A percentile compares a stretch with the other conserved stretches of the same genome.
These are phyloP conservation scores for Arthrobotrys sinensis DNA, from an alignment of 2,329 filamentous ascomycete species.

Conservation along the genomic window DNA sequence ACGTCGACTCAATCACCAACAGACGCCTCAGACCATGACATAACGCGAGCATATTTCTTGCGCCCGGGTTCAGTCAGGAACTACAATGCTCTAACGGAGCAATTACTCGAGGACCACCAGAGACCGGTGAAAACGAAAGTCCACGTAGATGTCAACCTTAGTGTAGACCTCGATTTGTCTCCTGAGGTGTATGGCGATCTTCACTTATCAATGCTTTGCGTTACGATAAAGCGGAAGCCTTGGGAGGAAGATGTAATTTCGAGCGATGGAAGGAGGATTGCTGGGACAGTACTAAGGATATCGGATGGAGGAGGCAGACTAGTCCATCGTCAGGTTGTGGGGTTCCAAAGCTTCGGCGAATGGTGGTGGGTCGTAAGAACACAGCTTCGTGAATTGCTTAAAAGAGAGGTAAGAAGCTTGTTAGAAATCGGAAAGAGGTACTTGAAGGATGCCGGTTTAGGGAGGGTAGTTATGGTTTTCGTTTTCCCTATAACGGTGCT, in stretches of 20 bases:
- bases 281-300: constrained; percentile 51
- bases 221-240: constrained; percentile 52
- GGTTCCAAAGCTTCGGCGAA: constrained; percentile 55
- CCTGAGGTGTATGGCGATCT: constrained; percentile 57
- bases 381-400: constrained; percentile 42
- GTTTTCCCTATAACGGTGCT: constrained; percentile 19
- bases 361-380: constrained; percentile 59
- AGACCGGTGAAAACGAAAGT: constrained; percentile 53
- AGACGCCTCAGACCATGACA: constrained; percentile 10
- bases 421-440: background rate
- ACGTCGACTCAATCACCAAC: background rate
- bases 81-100: constrained; percentile 48
- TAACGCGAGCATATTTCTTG: constrained; percentile 47
- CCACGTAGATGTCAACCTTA: constrained; percentile 54
- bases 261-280: constrained; percentile 46
- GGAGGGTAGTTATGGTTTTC: constrained; percentile 10
- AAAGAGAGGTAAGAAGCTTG: background rate
- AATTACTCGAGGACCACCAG: constrained; percentile 55
- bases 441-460: background rate
- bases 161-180: constrained; percentile 52
- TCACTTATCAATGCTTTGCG: constrained; percentile 52
- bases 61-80: constrained; percentile 47
- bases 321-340: constrained; percentile 53
- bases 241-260: constrained; percentile 51
- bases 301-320: constrained; percentile 45